Conservation (phyloP, 2,329 filamentous ascomycete species). For the Cladophialophora carrionii region DNA sequence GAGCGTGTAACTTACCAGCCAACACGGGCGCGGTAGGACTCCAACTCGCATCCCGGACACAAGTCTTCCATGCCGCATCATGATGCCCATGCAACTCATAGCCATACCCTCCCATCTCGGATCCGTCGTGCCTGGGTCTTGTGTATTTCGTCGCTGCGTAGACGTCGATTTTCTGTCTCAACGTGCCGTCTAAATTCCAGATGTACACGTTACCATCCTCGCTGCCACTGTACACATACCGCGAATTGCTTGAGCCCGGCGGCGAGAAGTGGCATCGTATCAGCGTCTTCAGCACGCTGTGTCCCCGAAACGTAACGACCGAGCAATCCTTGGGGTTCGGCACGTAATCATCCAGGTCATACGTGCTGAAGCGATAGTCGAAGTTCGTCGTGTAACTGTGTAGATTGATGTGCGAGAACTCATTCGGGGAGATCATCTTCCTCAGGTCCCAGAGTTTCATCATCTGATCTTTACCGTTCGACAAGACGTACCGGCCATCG, state of each 20-base stretch:
- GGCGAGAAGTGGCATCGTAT: constrained; percentile 97
- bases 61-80: constrained; percentile 67
- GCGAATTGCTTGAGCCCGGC: constrained; percentile 77
- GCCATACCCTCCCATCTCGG: constrained; percentile 57
- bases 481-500: constrained; percentile 85
- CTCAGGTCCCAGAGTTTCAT: constrained; percentile 97
- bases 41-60: constrained; percentile 87
- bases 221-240: constrained; percentile 92
- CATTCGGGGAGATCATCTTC: constrained; percentile 77
- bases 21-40: constrained; percentile 82
- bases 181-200: constrained; percentile 89
- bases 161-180: constrained; percentile 78
- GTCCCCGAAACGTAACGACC: constrained; percentile 89
- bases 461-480: constrained; percentile 93
- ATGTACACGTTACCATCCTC: constrained; percentile 87
- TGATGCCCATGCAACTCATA: constrained; percentile 50
- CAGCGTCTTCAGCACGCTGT: constrained; percentile 83
- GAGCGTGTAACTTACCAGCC: constrained; percentile 56
- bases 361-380: constrained; percentile 63
- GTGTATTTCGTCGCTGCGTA: constrained; percentile 67
- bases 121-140: constrained; percentile 50
- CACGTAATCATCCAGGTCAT: constrained; percentile 56
- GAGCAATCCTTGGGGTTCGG: constrained; percentile 85
- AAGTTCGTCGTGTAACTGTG: constrained; percentile 61
- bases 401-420: constrained; percentile 55